Base-by-base conservation (phyloP, 371 early-diverging fungal species). In the Catenaria anguillulae region DNA sequence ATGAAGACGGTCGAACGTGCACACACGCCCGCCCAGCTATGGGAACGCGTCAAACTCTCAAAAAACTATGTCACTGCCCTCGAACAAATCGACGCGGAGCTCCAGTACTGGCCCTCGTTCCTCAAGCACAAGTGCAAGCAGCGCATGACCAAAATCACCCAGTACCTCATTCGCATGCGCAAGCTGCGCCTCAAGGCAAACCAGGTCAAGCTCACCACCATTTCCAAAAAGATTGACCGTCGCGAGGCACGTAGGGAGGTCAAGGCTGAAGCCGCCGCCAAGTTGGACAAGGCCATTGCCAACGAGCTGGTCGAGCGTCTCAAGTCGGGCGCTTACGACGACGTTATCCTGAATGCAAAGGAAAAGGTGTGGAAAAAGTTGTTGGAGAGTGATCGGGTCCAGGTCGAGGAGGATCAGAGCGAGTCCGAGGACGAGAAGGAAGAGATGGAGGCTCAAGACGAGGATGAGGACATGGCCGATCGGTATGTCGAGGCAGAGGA, bases 1-100 rank as follows among this genome's bases (percentile, higher is more conserved):
- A 82, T 96, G 73, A 99, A 99, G 75, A 94, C 96, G 23, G 89
- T 98, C 45, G 99, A 99, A 77, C 80, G 98, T 63, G 90, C 94
- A 2, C 93, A 97, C 74, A 87, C 84, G 45, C 99, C 99, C 24
- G 81, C 87, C 43, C 85, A 89, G 67, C 80, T 93, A 80, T 99
- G 99, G 94, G 97, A 99, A 71, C 77, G 84, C 69, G 80, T 96
- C 65, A 85, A 88, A 74, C 78, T 99, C 34, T 86, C 88, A 55
- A 88, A 89, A 65, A 92, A 95, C 77, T 96, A 93, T 72, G 84
- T 88, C 26, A 76, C 86, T 67, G 99, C 98, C 13, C 71, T 96
- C 60, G 85, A 85, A 65, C 84, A 88, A 83, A 95, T 99, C 61
- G 97, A 98, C 71, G 81, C 84, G 62, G 88, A 96, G 66, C 76